These are phyloP conservation scores for Elymus sibiricus DNA, from an alignment of 176 grass and related monocot genomes.

Conservation along the genomic window DNA sequence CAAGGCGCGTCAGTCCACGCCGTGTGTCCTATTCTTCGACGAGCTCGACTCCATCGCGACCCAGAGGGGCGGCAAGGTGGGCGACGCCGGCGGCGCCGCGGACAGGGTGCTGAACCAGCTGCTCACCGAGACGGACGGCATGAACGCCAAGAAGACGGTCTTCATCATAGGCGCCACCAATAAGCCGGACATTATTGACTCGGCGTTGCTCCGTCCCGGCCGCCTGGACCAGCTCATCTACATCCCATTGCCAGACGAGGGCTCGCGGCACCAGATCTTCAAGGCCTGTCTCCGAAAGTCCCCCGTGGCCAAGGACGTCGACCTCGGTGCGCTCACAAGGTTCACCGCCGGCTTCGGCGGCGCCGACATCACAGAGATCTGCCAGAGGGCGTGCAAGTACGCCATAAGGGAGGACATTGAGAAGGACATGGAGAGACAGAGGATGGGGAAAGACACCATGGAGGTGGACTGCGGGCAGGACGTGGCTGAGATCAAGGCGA, in stretches of 20 bases:
- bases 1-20: conserved; percentile 54
- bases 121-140: conserved; percentile 69
- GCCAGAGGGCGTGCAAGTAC: conserved; percentile 57
- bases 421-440: not conserved
- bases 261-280: conserved; percentile 48
- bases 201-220: conserved; percentile 50
- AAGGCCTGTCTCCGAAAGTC: conserved; percentile 23
- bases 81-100: conserved; percentile 44
- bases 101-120: conserved; percentile 65
- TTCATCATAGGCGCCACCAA: conserved; percentile 73
- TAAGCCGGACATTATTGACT: conserved; percentile 58
- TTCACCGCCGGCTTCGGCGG: conserved; percentile 60
- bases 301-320: too few relatives aligned
- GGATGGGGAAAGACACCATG: conserved; percentile 7
- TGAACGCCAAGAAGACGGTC: conserved; percentile 67
- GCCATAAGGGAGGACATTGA: conserved; percentile 64
- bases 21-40: conserved; percentile 42
- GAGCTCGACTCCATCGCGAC: conserved; percentile 66
- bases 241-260: conserved; percentile 64
- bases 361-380: conserved; percentile 64
- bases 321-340: not conserved
- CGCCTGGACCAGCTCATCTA: conserved; percentile 69
- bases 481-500: conserved; percentile 45
- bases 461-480: conserved; percentile 30
- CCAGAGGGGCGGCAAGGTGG: conserved; percentile 37